Evolutionary conservation across 108 stramenopile species (phyloP), one percentile per base, ranked within the genome.

Genomic region (Nitzschia inconspicua): DNA sequence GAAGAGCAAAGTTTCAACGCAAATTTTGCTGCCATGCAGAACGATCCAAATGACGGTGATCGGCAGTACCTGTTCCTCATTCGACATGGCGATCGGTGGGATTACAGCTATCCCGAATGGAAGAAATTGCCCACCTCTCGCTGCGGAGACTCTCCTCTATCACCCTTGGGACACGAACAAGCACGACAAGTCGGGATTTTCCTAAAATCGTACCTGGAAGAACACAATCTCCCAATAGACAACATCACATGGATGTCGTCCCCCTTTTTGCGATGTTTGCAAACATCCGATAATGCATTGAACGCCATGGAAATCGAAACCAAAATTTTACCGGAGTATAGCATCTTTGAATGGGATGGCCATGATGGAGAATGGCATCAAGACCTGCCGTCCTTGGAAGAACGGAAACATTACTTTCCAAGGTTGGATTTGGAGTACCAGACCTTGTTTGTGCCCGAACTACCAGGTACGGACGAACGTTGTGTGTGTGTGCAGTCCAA

Each of bases 41-140:
- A 9, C 16, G 14, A 46, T n/a, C 20, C 44, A 13, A 19, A 7
- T 30, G 37, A 27, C 26, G 58, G 50, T 20, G 66, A 62, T 44
- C 23, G 20, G n/a, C 77, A 82, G 34, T 60, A 75, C 32, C 43
- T 82, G 9, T 74, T 67, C 27, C 37, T 91, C n/a, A 69, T 92
- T 36, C 85, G 90, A 8, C 90, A 92, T 54, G 90, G 90, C 20
- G 89, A 88, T 73, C 84, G 89, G 7, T 84, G 78, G 83, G 89
- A 91, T 55, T 88, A 88, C 49, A 66, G 75, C 60, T 78, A 60
- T 60, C 82, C 66, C 55, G 75, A 73, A n/a, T 69, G 61, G 63
- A 72, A 68, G 44, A 28, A 56, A 58, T 20, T 31, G 20, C 28
- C 57, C 1, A 67, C 67, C 14, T 64, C 60, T 10, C 73, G 76